A percentile compares a stretch with the other conserved stretches of the same genome.
Conservation (phyloP, 805 yeast species). For the Cyberlindnera saturnus region DNA sequence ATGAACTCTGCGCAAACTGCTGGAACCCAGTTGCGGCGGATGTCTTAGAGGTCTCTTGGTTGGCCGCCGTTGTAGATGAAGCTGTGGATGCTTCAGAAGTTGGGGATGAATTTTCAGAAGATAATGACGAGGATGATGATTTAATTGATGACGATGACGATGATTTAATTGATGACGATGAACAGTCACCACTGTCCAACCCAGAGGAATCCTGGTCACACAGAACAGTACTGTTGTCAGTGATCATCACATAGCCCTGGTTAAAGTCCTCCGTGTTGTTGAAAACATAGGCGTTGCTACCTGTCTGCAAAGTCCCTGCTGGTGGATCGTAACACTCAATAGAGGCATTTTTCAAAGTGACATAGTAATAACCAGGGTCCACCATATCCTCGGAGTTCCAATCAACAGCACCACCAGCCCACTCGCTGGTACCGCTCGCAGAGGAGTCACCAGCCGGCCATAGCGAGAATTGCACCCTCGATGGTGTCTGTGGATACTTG, state of each 20-base stretch:
- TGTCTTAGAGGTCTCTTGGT: constrained; percentile 2
- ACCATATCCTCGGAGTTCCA: constrained; percentile 75
- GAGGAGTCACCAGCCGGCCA: constrained; percentile 72
- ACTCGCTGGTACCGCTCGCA: constrained; percentile 60
- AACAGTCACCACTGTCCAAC: constrained; percentile 41
- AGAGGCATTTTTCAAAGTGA: constrained; percentile 51
- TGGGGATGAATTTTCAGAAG: constrained; percentile 2
- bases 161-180: constrained; percentile 12
- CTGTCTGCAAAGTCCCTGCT: constrained; percentile 36
- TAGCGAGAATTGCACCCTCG: constrained; percentile 63
- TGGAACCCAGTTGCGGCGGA: constrained; percentile 3
- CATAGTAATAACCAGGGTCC: constrained; percentile 77
- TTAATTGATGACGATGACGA: constrained; percentile 12
- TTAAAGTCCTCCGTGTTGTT: constrained; percentile 42
- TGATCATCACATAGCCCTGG: constrained; percentile 49
- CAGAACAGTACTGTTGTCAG: constrained; percentile 56
- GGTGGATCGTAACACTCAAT: constrained; percentile 76
- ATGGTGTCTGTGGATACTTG: constrained; percentile 67
- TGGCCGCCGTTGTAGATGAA: constrained; percentile 1
- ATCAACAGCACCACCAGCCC: constrained; percentile 85
- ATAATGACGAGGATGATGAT: constrained; percentile 12
- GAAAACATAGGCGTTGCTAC: constrained; percentile 48
- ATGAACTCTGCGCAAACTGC: too few relatives aligned
- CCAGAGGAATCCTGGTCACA: constrained; percentile 64
- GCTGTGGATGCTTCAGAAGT: constrained; percentile 3